These are phyloP conservation scores for Trapa bicornis DNA, from an alignment of 345 rosid genomes.

Conservation along the genomic window DNA sequence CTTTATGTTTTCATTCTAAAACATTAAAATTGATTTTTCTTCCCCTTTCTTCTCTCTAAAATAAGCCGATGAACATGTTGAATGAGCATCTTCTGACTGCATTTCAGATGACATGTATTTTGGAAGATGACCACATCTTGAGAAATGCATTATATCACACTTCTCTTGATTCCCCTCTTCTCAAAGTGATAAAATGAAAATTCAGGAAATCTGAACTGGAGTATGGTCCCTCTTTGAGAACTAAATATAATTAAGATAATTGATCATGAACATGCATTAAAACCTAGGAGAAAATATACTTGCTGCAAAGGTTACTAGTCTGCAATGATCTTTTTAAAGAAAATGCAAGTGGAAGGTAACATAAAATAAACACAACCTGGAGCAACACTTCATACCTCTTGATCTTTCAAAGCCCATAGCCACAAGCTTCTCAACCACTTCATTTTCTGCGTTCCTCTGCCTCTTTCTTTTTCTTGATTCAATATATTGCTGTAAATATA, in stretches of 20 bases:
- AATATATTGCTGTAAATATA: slow-evolving; percentile 34
- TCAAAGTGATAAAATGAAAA: neutral
- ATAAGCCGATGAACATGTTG: neutral
- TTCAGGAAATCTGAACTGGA: too few species aligned
- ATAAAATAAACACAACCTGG: neutral
- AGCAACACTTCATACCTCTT: slow-evolving; percentile 29
- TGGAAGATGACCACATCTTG: too few species aligned
- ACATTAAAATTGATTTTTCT: neutral
- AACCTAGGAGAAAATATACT: neutral
- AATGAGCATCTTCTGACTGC: too few species aligned
- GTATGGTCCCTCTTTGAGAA: neutral
- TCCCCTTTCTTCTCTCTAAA: neutral
- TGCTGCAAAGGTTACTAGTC: neutral
- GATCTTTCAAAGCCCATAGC: slow-evolving; percentile 87
- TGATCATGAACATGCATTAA: neutral
- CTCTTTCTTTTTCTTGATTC: slow-evolving; percentile 70
- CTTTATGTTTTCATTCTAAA: neutral
- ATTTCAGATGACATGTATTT: too few species aligned
- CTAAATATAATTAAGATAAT: neutral
- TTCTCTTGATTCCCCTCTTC: neutral
- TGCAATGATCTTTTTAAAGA: neutral
- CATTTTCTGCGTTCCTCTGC: slow-evolving; percentile 17
- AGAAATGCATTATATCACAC: too few species aligned
- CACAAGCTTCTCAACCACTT: slow-evolving; percentile 45
- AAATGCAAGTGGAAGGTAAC: neutral